Conservation (phyloP, 2,329 filamentous ascomycete species). For the Hymenoscyphus scutula region DNA sequence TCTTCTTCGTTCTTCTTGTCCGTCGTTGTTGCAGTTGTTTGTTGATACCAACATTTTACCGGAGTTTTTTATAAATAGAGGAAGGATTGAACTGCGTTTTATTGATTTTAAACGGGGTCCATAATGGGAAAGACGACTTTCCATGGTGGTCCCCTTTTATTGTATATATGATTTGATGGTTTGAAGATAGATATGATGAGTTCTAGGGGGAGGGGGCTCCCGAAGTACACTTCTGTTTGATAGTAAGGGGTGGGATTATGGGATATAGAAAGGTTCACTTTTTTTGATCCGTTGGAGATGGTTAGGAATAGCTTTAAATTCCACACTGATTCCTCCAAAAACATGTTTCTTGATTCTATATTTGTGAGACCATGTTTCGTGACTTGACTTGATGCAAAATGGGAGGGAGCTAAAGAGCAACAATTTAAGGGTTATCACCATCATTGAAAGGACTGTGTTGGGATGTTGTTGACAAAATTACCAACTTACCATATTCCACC, state of each 20-base stretch:
- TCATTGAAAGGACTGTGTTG: too few relatives aligned
- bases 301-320: neutral
- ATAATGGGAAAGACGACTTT: neutral
- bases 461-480: too few relatives aligned
- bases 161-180: conserved; percentile 3
- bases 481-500: too few relatives aligned
- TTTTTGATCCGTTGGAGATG: neutral
- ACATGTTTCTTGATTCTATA: neutral
- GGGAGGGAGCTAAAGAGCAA: too few relatives aligned
- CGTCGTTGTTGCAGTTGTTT: conserved; percentile 5
- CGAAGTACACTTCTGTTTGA: neutral
- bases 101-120: neutral
- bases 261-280: neutral
- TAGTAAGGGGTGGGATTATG: neutral
- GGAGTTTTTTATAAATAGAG: conserved; percentile 16
- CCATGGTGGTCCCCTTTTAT: neutral
- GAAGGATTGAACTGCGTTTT: neutral
- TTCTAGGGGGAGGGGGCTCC: neutral
- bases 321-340: neutral
- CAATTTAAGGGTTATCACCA: too few relatives aligned
- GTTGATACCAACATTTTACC: conserved; percentile 30
- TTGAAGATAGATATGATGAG: neutral
- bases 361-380: neutral
- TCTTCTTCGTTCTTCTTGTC: conserved; percentile 8
- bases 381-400: neutral